These are phyloP conservation scores for Penicillium sp. DNA, from an alignment of 2,329 filamentous ascomycete species.

Conservation along the genomic window DNA sequence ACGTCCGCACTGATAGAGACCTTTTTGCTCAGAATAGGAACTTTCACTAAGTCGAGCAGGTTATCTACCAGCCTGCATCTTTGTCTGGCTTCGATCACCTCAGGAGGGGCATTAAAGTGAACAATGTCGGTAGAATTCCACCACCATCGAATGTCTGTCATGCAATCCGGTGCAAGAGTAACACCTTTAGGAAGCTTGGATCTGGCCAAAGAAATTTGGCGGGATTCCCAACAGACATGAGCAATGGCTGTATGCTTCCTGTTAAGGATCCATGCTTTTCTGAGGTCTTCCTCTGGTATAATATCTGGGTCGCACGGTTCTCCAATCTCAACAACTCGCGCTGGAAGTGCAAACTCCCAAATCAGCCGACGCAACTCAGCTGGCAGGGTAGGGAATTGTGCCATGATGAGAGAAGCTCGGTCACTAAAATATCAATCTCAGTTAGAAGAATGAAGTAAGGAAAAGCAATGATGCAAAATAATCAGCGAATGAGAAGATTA, in stretches of 20 bases:
- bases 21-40: not conserved
- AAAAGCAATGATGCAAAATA: too few relatives aligned
- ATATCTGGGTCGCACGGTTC: constrained; percentile 1
- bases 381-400: not conserved
- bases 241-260: not conserved
- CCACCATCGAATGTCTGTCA: not conserved
- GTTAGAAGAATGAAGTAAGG: not conserved
- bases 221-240: constrained; percentile 1
- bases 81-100: not conserved
- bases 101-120: not conserved
- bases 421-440: not conserved
- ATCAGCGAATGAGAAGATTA: not conserved
- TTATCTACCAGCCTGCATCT: not conserved
- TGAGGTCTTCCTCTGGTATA: constrained; percentile 3
- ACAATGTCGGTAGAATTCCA: not conserved
- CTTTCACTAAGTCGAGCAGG: not conserved
- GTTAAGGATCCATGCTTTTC: not conserved
- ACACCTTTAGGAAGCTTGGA: not conserved
- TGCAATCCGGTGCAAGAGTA: not conserved
- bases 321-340: constrained; percentile 1
- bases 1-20: constrained; percentile 2
- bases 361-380: not conserved
- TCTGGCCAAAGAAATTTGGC: not conserved
- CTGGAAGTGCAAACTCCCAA: not conserved
- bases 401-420: not conserved